phyloP scores from a whole-genome alignment of 2,329 filamentous ascomycete species.

The Cryphonectria carpinicola region DNA sequence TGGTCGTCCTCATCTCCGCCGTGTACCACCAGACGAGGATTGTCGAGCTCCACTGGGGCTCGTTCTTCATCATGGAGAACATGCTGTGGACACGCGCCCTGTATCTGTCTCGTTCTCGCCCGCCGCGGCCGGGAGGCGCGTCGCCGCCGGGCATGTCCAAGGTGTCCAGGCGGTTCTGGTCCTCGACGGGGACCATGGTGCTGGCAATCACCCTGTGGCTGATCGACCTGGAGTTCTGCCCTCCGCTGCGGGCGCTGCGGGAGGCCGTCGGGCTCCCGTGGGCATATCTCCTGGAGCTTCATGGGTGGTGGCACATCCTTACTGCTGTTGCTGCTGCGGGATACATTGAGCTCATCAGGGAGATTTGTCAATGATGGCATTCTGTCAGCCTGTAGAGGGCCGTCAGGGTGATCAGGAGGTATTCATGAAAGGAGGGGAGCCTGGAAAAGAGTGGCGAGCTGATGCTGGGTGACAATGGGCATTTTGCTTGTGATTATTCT shows the following conservation, averaged over 20 bases:
- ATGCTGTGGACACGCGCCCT: conserved; percentile 40
- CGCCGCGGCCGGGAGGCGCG: conserved; percentile 35
- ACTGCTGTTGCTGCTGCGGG: conserved; percentile 58
- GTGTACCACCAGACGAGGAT: conserved; percentile 48
- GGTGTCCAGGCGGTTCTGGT: conserved; percentile 33
- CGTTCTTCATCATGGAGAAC: conserved; percentile 41
- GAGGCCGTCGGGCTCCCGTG: conserved; percentile 54
- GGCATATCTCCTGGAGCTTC: conserved; percentile 60
- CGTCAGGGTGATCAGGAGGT: too few relatives aligned
- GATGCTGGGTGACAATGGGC: not conserved
- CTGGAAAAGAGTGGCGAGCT: not conserved
- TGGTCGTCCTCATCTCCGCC: conserved; percentile 45
- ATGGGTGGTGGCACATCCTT: conserved; percentile 68
- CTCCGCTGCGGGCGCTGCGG: conserved; percentile 49
- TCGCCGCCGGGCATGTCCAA: conserved; percentile 32
- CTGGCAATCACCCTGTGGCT: conserved; percentile 59
- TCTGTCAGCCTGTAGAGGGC: not conserved
- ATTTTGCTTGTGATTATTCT: too few relatives aligned
- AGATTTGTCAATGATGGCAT: conserved; percentile 28
- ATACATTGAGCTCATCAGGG: conserved; percentile 43
- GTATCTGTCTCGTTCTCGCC: conserved; percentile 41
- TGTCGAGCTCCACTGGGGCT: conserved; percentile 48
- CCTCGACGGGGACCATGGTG: conserved; percentile 41
- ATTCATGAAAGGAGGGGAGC: too few relatives aligned
- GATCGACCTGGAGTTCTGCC: conserved; percentile 58